Evolutionary conservation across 164 flowering plant species (phyloP), one percentile per base, ranked within the genome.

Genomic region (Sedum album): DNA sequence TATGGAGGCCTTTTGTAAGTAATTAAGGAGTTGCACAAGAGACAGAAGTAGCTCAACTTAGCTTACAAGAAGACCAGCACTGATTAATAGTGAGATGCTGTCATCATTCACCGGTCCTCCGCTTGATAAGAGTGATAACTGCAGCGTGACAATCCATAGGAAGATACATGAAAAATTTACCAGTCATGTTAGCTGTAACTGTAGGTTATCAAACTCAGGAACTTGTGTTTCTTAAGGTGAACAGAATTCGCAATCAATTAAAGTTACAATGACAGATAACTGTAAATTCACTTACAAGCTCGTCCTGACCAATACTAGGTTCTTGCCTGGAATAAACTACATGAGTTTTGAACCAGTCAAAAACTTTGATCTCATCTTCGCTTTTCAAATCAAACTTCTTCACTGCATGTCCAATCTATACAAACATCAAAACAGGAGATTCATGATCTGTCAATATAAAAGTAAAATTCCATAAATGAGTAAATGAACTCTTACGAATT

Each of bases 31-130:
- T 48, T 39, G 14, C n/a, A 62, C 14, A 1, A 39, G 17, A 9
- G 30, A 30, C 31, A 42, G 36, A 25, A 26, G 63, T 57, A 60
- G 35, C 39, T 17, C 60, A 68, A 51, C 64, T 77, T 42, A 55
- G 83, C 97, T 86, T 75, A 94, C 99, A 76, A 94, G 86, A 71
- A 91, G 83, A 55, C 97, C 97, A 66, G 92, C 88, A 76, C 86
- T 91, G 60, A 94, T 90, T 55, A 94, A 76, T 48, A 86, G 83
- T 70, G 97, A 82, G 57, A 91, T 75, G 70, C 92, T 92, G 18
- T 77, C 83, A 72, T 94, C 97, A 74, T 82, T 88, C 79, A 91
- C 91, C 74, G 74, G 82, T 73, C 96, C 99, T 30, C 96, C 96
- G 65, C 73, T 68, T 63, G 97, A 82, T 71, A 90, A 77, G 49